A percentile compares a stretch with the other conserved stretches of the same genome.
Conservation (phyloP, 345 rosid genomes). For the Dovyalis caffra region DNA sequence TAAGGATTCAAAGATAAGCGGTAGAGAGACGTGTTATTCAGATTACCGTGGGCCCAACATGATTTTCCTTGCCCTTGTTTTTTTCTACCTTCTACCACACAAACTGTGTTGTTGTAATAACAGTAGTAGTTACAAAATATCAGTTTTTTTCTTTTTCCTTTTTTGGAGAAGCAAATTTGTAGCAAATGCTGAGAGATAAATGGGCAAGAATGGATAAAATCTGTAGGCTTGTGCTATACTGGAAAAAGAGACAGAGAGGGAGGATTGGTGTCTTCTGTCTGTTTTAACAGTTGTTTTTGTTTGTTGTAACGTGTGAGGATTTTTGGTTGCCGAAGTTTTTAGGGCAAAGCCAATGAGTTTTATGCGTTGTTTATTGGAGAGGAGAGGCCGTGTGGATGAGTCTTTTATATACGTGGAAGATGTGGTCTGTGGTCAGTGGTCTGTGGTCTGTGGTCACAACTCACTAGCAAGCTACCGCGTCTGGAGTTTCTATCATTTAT, state of each 20-base stretch:
- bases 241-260: neutral
- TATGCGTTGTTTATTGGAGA: no score
- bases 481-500: neutral
- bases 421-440: neutral
- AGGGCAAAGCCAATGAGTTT: no score
- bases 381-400: no score
- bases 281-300: no score
- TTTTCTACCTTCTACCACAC: neutral
- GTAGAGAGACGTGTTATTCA: slow-evolving; percentile 31
- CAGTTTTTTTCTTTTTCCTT: neutral
- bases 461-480: neutral
- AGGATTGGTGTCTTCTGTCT: neutral
- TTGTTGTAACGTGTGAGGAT: neutral
- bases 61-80: neutral
- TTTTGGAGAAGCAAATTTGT: no score
- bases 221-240: neutral
- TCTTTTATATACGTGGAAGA: neutral
- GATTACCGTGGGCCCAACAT: slow-evolving; percentile 57
- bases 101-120: neutral
- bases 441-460: neutral
- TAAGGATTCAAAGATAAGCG: slow-evolving; percentile 60
- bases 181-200: neutral
- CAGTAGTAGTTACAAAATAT: neutral
- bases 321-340: no score
- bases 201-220: neutral